Base-by-base conservation (phyloP, 2,329 filamentous ascomycete genomes). In the Cordyceps fumosorosea region DNA sequence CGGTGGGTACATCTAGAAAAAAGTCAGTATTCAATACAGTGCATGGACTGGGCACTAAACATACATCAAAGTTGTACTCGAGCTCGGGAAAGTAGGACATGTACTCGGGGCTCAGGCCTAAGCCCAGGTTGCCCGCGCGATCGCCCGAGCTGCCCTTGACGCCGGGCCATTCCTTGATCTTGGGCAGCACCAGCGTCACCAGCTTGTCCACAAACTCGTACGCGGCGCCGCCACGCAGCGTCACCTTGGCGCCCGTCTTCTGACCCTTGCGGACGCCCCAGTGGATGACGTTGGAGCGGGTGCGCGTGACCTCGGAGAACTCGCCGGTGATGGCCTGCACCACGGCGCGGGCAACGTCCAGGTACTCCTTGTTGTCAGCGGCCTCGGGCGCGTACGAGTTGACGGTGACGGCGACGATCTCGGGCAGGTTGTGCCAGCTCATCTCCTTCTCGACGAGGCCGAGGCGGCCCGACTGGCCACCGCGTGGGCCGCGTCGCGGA, bases 151-250 rank as follows among this genome's bases (percentile, higher is more conserved):
- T 74, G 63, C 75, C 81, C 67, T 76, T 72, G 62, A 86, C 70
- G 22, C 95, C 95, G 62, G 84, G 85, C 89, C 91, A 99, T 69
- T 99, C 95, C 81, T 98, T 99, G 76, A 99, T 96, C 71, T 88
- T 90, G 45, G 95, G 95, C 72, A 98, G 82, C 6, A 99, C 93
- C 10, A 98, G 80, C 72, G 96, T 91, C 61, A 98, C 81, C 67
- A 92, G 80, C 79, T 96, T 96, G 70, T 93, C 89, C 51, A 99
- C 73, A 74, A 99, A 97, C 74, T 97, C 89, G 65, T 91, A 90
- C 70, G 96, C 95, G 63, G 88, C 84, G 73, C 95, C 89, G 34
- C 91, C 91, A 62, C 82, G 80, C 65, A 99, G 77, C 29, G 90
- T 88, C 56, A 85, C 87, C 71, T 93, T 97, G 67, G 90, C 85